Evolutionary conservation across 495 filamentous ascomycete genomes (phyloP).

Genomic region (Lasiosphaeria ovina): DNA sequence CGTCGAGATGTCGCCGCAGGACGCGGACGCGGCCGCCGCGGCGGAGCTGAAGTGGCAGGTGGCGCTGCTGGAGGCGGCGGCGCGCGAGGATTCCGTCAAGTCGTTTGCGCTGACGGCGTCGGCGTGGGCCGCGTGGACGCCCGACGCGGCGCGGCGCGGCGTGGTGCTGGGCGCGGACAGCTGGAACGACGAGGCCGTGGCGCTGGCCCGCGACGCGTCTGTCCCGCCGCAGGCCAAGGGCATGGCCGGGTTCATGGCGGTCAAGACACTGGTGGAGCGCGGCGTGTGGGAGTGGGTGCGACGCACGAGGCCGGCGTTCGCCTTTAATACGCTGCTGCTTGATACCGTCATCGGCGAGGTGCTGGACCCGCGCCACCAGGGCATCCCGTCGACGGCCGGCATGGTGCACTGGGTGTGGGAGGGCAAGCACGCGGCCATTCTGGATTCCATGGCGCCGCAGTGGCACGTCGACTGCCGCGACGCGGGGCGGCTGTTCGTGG

Average conservation of each 20-base stretch:
- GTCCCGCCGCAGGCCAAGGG: slow-evolving; percentile 20
- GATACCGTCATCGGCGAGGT: slow-evolving; percentile 34
- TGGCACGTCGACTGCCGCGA: slow-evolving; percentile 36
- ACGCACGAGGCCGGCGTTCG: slow-evolving; percentile 26
- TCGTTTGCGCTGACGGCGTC: slow-evolving; percentile 32
- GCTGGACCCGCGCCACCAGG: slow-evolving; percentile 31
- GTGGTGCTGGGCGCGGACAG: slow-evolving; percentile 24
- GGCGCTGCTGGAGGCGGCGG: slow-evolving; percentile 27
- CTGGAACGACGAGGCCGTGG: slow-evolving; percentile 33
- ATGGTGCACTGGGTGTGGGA: slow-evolving; percentile 35
- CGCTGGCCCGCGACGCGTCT: slow-evolving; percentile 19
- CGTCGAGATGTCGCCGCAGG: slow-evolving; percentile 17
- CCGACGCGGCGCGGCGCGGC: slow-evolving; percentile 18
- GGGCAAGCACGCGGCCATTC: slow-evolving; percentile 19
- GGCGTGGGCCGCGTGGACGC: slow-evolving; percentile 35
- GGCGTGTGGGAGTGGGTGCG: slow-evolving; percentile 38
- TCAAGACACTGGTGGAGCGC: slow-evolving; percentile 34
- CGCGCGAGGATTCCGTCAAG: slow-evolving; percentile 21
- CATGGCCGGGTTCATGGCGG: slow-evolving; percentile 36
- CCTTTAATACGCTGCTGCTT: slow-evolving; percentile 34
- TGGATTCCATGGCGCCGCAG: slow-evolving; percentile 33
- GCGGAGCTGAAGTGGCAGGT: slow-evolving; percentile 30
- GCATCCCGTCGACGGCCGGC: slow-evolving; percentile 31
- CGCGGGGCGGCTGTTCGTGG: slow-evolving; percentile 31
- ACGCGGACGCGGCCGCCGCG: slow-evolving; percentile 25